phyloP scores from a whole-genome alignment of 2,329 filamentous ascomycete genomes.

The Xylariaceae sp. region DNA sequence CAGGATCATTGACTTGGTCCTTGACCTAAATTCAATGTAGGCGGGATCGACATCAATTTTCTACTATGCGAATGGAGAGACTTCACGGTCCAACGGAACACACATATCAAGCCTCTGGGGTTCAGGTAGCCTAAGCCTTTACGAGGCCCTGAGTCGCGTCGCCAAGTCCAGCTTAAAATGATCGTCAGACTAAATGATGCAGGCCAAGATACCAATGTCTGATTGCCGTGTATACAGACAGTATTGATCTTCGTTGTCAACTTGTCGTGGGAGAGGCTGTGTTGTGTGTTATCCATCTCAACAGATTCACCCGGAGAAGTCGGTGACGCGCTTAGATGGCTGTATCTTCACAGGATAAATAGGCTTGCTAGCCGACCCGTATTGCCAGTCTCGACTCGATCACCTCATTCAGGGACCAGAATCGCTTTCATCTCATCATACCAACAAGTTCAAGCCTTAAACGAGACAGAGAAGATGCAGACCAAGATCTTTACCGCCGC shows the following conservation, averaged over 20 bases:
- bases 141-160: background rate
- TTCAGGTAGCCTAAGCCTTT: background rate
- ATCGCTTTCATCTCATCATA: background rate
- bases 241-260: slow-evolving; percentile 8
- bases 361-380: background rate
- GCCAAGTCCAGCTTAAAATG: slow-evolving; percentile 5
- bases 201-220: slow-evolving; percentile 6
- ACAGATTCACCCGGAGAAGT: background rate
- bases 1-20: too few species aligned
- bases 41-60: too few species aligned
- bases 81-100: background rate
- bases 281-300: too few species aligned
- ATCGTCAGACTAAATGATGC: slow-evolving; percentile 1
- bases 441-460: background rate
- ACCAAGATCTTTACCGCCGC: background rate
- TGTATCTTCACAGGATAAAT: slow-evolving; percentile 3
- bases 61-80: background rate
- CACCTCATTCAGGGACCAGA: background rate
- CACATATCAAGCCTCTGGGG: background rate
- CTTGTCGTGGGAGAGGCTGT: slow-evolving; percentile 5
- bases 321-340: background rate
- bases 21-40: too few species aligned
- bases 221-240: too few species aligned
- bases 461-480: slow-evolving; percentile 5
- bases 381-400: background rate